These are phyloP conservation scores for Phytophthora sansomeana DNA, from an alignment of 352 stramenopile genomes.

Conservation along the genomic window DNA sequence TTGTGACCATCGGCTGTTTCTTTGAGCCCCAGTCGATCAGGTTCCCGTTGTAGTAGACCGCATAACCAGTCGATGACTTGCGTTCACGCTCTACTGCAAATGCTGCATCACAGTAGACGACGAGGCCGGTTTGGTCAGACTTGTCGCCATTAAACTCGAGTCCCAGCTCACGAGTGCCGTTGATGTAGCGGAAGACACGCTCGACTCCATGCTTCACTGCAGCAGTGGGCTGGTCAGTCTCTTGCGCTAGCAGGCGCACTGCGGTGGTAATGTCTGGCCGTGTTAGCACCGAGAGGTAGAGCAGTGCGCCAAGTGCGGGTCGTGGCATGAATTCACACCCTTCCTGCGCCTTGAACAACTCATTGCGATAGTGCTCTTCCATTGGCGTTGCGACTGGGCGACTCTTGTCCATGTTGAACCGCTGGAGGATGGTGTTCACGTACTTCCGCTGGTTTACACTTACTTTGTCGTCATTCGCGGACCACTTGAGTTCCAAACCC, in stretches of 20 bases:
- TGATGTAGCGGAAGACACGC: slow-evolving; percentile 3
- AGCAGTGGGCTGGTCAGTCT: slow-evolving; percentile 6
- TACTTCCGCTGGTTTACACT: no score
- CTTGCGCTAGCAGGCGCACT: slow-evolving; percentile 1
- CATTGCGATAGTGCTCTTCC: no score
- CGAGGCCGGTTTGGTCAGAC: neutral
- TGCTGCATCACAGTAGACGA: slow-evolving; percentile 10
- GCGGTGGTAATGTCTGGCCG: slow-evolving; percentile 6
- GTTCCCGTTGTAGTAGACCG: slow-evolving; percentile 1
- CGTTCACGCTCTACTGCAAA: no score
- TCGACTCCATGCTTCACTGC: neutral
- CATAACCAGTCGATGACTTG: neutral
- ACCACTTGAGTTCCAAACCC: no score
- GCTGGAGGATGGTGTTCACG: no score
- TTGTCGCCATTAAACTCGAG: neutral
- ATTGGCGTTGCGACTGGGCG: no score
- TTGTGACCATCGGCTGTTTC: slow-evolving; percentile 19
- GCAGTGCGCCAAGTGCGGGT: neutral
- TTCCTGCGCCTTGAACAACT: slow-evolving; percentile 12
- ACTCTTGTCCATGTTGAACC: no score
- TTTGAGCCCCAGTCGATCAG: slow-evolving; percentile 16
- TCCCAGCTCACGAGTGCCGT: slow-evolving; percentile 1
- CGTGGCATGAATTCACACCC: no score
- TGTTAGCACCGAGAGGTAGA: slow-evolving; percentile 2
- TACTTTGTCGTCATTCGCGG: no score